Conservation (phyloP, 2,329 filamentous ascomycete species). For the Penicillium fuscoglaucum region DNA sequence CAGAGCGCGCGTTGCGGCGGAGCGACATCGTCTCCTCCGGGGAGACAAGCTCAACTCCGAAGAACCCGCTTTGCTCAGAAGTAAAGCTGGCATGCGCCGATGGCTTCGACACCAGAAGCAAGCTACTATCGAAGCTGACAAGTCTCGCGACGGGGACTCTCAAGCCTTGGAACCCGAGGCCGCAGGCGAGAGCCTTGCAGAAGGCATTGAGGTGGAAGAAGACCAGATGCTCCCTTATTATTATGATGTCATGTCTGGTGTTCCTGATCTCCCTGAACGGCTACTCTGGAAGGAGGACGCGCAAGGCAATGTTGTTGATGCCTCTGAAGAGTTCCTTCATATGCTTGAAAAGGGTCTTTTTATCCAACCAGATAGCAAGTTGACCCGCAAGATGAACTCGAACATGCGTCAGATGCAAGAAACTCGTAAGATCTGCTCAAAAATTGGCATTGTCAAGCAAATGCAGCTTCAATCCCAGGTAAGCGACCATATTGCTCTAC, state of each 20-base stretch:
- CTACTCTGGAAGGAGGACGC: slow-evolving; percentile 87
- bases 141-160: slow-evolving; percentile 45
- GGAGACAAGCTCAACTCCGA: slow-evolving; percentile 82
- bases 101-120: slow-evolving; percentile 79
- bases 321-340: slow-evolving; percentile 78
- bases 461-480: slow-evolving; percentile 98
- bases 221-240: slow-evolving; percentile 89
- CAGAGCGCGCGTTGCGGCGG: slow-evolving; percentile 79
- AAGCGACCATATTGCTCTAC: slow-evolving; percentile 32
- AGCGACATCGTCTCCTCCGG: slow-evolving; percentile 82
- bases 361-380: slow-evolving; percentile 68
- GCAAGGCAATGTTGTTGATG: slow-evolving; percentile 85
- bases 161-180: slow-evolving; percentile 51
- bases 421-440: slow-evolving; percentile 90
- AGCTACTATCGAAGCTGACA: slow-evolving; percentile 57
- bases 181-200: slow-evolving; percentile 76
- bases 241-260: slow-evolving; percentile 81
- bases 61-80: slow-evolving; percentile 81
- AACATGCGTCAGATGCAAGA: slow-evolving; percentile 97
- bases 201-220: slow-evolving; percentile 89
- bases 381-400: slow-evolving; percentile 78
- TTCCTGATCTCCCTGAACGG: slow-evolving; percentile 78
- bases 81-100: slow-evolving; percentile 83
- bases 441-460: slow-evolving; percentile 97
- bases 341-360: slow-evolving; percentile 76